Percentiles rank a stretch among this genome's conserved stretches.
Conservation (phyloP, 768 basidiomycete genomes). For the Psilocybe cyanescens region DNA sequence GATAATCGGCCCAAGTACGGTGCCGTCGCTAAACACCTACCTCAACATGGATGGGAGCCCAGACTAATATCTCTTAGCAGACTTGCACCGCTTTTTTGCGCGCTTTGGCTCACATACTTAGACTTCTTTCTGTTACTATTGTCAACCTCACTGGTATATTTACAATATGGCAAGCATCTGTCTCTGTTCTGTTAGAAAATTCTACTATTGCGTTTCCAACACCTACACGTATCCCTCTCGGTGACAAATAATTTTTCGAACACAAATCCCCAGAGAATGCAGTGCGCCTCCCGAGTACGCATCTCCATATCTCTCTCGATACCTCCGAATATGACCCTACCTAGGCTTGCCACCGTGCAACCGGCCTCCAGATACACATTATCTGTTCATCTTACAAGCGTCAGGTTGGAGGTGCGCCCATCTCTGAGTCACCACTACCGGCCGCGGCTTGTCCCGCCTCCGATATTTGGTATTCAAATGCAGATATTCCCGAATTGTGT, state of each 20-base stretch:
- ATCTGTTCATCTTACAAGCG: background rate
- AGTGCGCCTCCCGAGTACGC: constrained; percentile 11
- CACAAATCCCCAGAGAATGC: constrained; percentile 4
- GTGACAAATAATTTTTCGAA: constrained; percentile 18
- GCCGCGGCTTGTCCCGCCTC: constrained; percentile 5
- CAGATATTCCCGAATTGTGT: background rate
- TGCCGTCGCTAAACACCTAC: constrained; percentile 17
- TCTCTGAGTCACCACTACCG: constrained; percentile 2
- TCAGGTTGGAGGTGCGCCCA: constrained; percentile 3
- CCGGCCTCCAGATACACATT: constrained; percentile 12
- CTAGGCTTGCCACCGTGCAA: constrained; percentile 9
- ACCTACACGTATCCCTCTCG: background rate
- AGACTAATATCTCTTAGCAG: background rate
- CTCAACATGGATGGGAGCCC: constrained; percentile 5
- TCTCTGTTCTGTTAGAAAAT: background rate
- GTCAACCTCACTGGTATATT: background rate
- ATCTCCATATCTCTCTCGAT: constrained; percentile 17
- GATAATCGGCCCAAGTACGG: constrained; percentile 17
- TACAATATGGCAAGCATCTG: background rate
- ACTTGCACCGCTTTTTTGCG: background rate
- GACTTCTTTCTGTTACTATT: background rate
- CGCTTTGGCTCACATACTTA: background rate
- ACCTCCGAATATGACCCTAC: constrained; percentile 9
- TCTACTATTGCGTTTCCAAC: background rate
- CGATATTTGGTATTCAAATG: background rate